Base-by-base conservation (phyloP, 2,329 filamentous ascomycete genomes). In the Teratosphaeria gauchensis region DNA sequence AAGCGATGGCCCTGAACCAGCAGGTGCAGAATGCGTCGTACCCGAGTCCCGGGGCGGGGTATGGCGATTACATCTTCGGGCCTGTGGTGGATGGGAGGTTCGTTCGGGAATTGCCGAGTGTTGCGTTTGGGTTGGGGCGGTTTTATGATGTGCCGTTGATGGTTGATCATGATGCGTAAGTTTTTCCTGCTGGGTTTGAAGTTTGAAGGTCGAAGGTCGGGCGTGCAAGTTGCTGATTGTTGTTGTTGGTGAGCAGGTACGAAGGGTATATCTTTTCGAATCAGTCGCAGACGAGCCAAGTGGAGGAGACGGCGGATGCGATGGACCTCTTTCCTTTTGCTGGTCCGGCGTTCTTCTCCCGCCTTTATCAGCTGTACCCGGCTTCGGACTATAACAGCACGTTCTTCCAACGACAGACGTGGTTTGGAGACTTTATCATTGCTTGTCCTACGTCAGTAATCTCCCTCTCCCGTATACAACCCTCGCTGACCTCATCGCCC, bases 381-480 rank as follows among this genome's bases (percentile, higher is more conserved):
- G 53, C 53, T 1, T 56, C 58, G 0, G 61, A 64, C 6, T 74
- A 66, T 65, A 74, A 74, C 55, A 69, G 67, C 7, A 74, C 70
- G 8, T 71, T 75, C 59, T 75, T 65, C 61, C 73, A 73, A 55
- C 66, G 73, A 4, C 64, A 70, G 53, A 66, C 67, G 1, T 71
- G 70, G 65, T 78, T 75, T 60, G 75, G 75, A 7, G 76, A 78
- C 61, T 76, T 73, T 60, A 74, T 77, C 38, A 77, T 78, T 63
- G 57, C 60, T 33, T 65, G 63, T 35, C 63, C 63, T n/a, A 62
- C 59, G 19, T 58, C 60, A 35, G 33, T 14, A 11, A 2, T 2
- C 33, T 14, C 8, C 9, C 8, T 35, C 14, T 35, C 33, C 14
- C 14, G 2, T 11, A 14, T 2, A 35, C 8, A 35, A 35, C 14